Percentiles rank a stretch among this genome's conserved stretches.
phyloP scores from a whole-genome alignment of 768 basidiomycete genomes.

The Chiua virens region DNA sequence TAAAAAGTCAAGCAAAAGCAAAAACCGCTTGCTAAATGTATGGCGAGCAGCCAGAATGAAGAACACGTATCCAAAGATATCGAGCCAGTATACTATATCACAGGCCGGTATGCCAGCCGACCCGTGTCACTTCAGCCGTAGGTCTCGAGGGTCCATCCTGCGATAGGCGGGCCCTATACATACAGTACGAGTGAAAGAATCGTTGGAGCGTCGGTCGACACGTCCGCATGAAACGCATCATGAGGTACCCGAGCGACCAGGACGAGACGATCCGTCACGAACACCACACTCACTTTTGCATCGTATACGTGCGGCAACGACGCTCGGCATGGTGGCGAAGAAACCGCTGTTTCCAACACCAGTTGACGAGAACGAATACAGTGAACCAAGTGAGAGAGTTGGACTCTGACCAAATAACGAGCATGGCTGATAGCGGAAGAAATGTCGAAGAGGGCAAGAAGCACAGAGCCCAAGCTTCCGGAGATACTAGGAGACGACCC shows the following conservation, averaged over 20 bases:
- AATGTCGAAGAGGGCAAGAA: conserved; percentile 36
- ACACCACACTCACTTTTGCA: conserved; percentile 29
- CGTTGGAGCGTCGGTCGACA: background rate
- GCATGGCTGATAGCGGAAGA: conserved; percentile 33
- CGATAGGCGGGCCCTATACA: conserved; percentile 29
- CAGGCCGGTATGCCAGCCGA: conserved; percentile 27
- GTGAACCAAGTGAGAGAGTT: conserved; percentile 25
- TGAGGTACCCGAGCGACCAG: conserved; percentile 31
- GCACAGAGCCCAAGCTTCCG: conserved; percentile 24
- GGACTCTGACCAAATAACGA: conserved; percentile 30
- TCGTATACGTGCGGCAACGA: conserved; percentile 31
- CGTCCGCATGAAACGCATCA: conserved; percentile 9
- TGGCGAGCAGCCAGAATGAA: conserved; percentile 17
- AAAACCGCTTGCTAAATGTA: conserved; percentile 4
- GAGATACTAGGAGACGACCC: conserved; percentile 29
- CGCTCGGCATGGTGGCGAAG: conserved; percentile 34
- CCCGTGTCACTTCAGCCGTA: conserved; percentile 24
- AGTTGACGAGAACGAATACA: conserved; percentile 26
- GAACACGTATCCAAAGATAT: conserved; percentile 24
- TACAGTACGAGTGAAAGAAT: background rate
- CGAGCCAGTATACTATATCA: conserved; percentile 31
- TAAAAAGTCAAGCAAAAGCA: conserved; percentile 9
- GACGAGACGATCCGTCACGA: conserved; percentile 36
- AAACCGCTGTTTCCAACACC: conserved; percentile 34
- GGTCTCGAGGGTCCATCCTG: conserved; percentile 27